Evolutionary conservation across 805 yeast genomes (phyloP).

Genomic region (Dipodascus geniculatus): DNA sequence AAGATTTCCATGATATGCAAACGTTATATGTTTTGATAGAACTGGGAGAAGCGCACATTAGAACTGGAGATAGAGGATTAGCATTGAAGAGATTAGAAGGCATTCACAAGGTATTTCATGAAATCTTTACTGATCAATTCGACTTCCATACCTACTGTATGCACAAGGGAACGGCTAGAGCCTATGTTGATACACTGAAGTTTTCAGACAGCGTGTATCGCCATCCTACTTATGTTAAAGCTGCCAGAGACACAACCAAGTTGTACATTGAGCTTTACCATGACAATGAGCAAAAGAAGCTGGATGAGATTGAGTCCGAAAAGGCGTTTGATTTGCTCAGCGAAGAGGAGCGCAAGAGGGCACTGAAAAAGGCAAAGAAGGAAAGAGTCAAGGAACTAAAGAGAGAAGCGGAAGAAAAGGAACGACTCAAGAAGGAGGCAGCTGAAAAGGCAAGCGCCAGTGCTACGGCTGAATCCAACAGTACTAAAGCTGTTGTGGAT

Average conservation of each 20-base stretch:
- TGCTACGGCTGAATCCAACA: background rate
- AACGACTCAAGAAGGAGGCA: slow-evolving; percentile 12
- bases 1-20: slow-evolving; percentile 80
- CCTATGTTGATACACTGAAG: slow-evolving; percentile 59
- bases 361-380: slow-evolving; percentile 31
- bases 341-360: slow-evolving; percentile 23
- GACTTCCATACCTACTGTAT: slow-evolving; percentile 92
- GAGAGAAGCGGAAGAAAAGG: slow-evolving; percentile 32
- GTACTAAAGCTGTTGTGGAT: slow-evolving; percentile 12
- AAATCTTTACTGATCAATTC: slow-evolving; percentile 70
- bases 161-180: slow-evolving; percentile 81
- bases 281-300: slow-evolving; percentile 6
- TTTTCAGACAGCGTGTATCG: slow-evolving; percentile 75
- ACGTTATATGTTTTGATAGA: slow-evolving; percentile 82
- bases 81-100: slow-evolving; percentile 70
- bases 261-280: slow-evolving; percentile 37
- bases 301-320: slow-evolving; percentile 6
- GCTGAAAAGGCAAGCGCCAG: slow-evolving; percentile 3
- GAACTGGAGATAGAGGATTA: slow-evolving; percentile 55
- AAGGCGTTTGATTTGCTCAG: slow-evolving; percentile 18
- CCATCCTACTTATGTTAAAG: slow-evolving; percentile 63
- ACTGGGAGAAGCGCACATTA: slow-evolving; percentile 69
- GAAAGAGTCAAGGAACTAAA: slow-evolving; percentile 34
- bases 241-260: slow-evolving; percentile 49
- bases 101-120: slow-evolving; percentile 53